Conservation (phyloP, 495 filamentous ascomycete species). For the Penicillium pancosmium region DNA sequence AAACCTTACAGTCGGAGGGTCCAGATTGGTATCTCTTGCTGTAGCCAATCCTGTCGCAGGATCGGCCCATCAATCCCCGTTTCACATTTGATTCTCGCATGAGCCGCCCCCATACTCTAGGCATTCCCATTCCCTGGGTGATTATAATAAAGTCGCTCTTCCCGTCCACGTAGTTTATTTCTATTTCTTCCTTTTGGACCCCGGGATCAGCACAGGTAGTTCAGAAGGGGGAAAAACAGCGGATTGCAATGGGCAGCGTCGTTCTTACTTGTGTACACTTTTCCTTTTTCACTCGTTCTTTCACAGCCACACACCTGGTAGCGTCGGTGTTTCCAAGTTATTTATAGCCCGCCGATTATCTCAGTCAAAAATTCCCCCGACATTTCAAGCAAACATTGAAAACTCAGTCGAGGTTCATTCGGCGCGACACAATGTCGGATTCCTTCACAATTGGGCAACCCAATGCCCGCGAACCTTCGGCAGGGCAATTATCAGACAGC, state of each 20-base stretch:
- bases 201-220: background rate
- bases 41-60: slow-evolving; percentile 15
- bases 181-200: background rate
- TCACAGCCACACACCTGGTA: background rate
- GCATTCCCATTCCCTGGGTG: background rate
- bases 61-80: slow-evolving; percentile 21
- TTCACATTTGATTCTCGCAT: slow-evolving; percentile 16
- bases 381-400: background rate
- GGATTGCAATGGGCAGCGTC: background rate
- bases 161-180: background rate
- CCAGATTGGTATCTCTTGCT: background rate
- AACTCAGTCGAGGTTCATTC: background rate
- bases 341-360: background rate
- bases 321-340: background rate
- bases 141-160: background rate
- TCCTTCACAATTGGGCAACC: background rate
- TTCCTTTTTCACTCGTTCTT: background rate
- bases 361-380: background rate
- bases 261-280: background rate
- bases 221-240: background rate
- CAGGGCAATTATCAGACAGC: slow-evolving; percentile 9
- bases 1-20: slow-evolving; percentile 7
- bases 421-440: slow-evolving; percentile 1
- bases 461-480: background rate
- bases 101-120: slow-evolving; percentile 2